Base-by-base conservation (phyloP, 345 rosid genomes). In the Brassica napus region DNA sequence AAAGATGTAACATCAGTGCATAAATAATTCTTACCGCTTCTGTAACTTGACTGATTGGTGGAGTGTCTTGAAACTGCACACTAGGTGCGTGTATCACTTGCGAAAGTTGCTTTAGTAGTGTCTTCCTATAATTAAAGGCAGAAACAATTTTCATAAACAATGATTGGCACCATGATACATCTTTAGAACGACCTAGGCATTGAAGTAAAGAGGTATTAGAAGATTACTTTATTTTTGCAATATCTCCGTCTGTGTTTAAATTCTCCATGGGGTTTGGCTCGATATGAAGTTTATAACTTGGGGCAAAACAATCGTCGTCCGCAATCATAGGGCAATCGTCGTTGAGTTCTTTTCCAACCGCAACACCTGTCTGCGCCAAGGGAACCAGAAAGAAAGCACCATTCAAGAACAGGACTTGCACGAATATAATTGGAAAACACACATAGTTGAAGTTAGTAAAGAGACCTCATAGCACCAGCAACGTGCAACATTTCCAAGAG, bases 301-400 rank as follows among this genome's bases (percentile, higher is more conserved):
- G 76, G 1, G 9, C 16, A 24, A 14, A 35, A 59, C 9, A 24
- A 23, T 15, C 15, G 0, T 39, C 15, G 55, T 8, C 37, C 58
- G 26, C 71, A 12, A 34, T 23, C 32, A 24, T 31, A n/a, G 30
- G 63, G 9, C 64, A 57, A 7, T 70, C 9, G 15, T 77, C 5
- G 12, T 70, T 23, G 39, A 59, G 5, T 23, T 58, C 72, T 35
- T 12, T 2, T 47, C 73, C 82, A 32, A 78, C 72, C 3, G 82
- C 73, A 37, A 78, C 88, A 4, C 92, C 98, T 42, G 98, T 92
- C 97, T 92, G 87, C 74, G 16, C 77, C 60, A 79, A 74, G 71
- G 44, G 8, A 79, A 73, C 30, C 57, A n/a, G 16, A 5, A 52
- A 52, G 12, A 55, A 8, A 75, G 0, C 39, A 68, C 23, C 55